phyloP scores from a whole-genome alignment of 73 alveolate species.

The Tetrahymena borealis region DNA sequence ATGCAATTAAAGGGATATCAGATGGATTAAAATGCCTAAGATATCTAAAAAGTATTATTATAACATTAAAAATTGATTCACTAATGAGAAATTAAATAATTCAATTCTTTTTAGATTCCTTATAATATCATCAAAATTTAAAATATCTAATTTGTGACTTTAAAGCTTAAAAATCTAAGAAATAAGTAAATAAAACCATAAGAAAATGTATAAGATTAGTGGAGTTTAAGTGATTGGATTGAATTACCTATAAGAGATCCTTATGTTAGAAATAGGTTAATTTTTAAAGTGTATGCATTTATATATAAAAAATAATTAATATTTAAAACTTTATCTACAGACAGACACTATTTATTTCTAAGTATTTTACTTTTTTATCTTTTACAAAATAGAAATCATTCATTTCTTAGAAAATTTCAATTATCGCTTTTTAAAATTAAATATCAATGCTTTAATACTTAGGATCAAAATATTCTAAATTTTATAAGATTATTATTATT shows the following conservation, averaged over 20 bases:
- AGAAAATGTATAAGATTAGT: neutral
- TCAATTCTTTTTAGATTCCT: neutral
- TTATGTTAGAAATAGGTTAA: neutral
- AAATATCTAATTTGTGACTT: neutral
- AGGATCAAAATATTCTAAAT: too few relatives aligned
- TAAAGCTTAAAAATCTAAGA: neutral
- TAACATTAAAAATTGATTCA: neutral
- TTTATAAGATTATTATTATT: too few relatives aligned
- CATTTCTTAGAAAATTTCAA: too few relatives aligned
- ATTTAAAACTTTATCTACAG: too few relatives aligned
- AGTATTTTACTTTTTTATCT: too few relatives aligned
- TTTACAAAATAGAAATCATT: too few relatives aligned
- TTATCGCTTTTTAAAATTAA: too few relatives aligned
- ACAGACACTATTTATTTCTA: too few relatives aligned
- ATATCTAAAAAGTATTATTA: neutral
- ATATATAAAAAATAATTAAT: neutral
- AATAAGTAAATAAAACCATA: neutral
- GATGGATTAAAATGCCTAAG: neutral
- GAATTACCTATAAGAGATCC: neutral
- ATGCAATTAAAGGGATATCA: neutral
- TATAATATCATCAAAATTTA: neutral
- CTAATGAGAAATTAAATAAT: neutral
- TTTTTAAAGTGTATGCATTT: too few relatives aligned
- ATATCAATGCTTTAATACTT: too few relatives aligned
- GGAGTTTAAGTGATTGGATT: neutral